Conservation (phyloP, 805 yeast genomes). For the Nakazawaea pomicola region DNA sequence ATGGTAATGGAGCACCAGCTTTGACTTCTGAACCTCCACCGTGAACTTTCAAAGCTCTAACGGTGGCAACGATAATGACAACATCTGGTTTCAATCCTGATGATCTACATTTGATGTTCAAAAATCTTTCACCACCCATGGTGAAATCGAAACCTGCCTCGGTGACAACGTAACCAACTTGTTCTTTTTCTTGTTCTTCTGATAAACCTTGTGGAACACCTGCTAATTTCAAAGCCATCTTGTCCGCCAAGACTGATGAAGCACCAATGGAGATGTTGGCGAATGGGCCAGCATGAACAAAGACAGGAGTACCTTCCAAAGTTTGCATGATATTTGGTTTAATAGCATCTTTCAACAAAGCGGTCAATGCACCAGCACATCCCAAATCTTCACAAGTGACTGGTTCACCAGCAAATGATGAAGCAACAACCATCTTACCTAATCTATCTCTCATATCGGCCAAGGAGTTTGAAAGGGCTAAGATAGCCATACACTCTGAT, state of each 20-base stretch:
- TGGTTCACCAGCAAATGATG: conserved; percentile 69
- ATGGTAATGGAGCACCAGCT: conserved; percentile 86
- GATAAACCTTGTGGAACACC: conserved; percentile 49
- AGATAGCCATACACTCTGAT: conserved; percentile 91
- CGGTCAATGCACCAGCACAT: conserved; percentile 93
- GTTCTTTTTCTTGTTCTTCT: conserved; percentile 24
- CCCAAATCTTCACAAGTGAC: conserved; percentile 94
- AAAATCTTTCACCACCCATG: conserved; percentile 98
- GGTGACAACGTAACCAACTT: conserved; percentile 85
- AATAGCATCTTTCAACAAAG: conserved; percentile 90
- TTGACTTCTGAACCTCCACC: conserved; percentile 98
- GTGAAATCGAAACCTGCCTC: conserved; percentile 99
- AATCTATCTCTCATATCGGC: conserved; percentile 83
- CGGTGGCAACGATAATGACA: conserved; percentile 92
- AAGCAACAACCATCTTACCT: conserved; percentile 86
- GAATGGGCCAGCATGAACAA: conserved; percentile 97
- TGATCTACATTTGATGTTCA: conserved; percentile 92
- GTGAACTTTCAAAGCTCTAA: conserved; percentile 92
- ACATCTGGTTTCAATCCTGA: conserved; percentile 86
- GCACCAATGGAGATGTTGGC: conserved; percentile 98
- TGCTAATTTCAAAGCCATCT: conserved; percentile 85
- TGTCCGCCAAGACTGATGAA: conserved; percentile 89
- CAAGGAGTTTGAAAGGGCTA: conserved; percentile 76
- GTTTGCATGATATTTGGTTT: conserved; percentile 98
- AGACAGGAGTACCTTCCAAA: conserved; percentile 94